Evolutionary conservation across 495 filamentous ascomycete genomes (phyloP), one percentile per base, ranked within the genome.

Genomic region (Chaetomium tenue): DNA sequence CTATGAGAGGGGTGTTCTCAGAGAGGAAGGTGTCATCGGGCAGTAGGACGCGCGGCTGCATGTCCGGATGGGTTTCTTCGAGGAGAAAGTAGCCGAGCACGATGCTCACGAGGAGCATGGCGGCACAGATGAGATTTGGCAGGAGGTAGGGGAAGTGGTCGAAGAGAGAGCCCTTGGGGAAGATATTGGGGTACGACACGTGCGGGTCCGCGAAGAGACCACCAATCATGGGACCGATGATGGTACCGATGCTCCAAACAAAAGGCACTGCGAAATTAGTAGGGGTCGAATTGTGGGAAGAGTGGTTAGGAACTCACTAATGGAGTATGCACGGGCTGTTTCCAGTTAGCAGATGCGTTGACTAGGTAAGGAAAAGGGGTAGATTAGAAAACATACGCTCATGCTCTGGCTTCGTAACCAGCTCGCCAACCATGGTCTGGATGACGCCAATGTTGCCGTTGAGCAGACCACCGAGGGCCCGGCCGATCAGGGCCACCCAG

Each of bases 371-470:
- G 63, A 22, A 20, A 48, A 5, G 42, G 61, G 28, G 40, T 22
- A 6, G 33, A 12, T 1, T 9, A 37, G 8, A 37, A 16, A 59
- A 81, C 89, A 78, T 81, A 91, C 89, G 91, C 73, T 94, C 91
- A 78, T 94, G 89, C 69, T 91, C 87, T 3, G 89, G 89, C 39
- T 88, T 87, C 23, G 81, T 87, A 51, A 93, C 88, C 57, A 93
- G 68, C 72, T 95, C 91, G 23, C 88, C 90, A 25, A 95, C 91
- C 90, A 93, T 93, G n/a, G 91, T 93, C 73, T 93, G 91, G 63
- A 95, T 91, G 39, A 95, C 91, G 12, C 88, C 91, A 69, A 93
- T 88, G 67, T 95, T 95, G 48, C 91, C 91, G 78, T 96, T 96
- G 48, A 97, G 77, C 5, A 89, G 76, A 25, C 92, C 92, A 15